phyloP scores from a whole-genome alignment of 2,329 filamentous ascomycete species.

The Boeremia lycopersici region DNA sequence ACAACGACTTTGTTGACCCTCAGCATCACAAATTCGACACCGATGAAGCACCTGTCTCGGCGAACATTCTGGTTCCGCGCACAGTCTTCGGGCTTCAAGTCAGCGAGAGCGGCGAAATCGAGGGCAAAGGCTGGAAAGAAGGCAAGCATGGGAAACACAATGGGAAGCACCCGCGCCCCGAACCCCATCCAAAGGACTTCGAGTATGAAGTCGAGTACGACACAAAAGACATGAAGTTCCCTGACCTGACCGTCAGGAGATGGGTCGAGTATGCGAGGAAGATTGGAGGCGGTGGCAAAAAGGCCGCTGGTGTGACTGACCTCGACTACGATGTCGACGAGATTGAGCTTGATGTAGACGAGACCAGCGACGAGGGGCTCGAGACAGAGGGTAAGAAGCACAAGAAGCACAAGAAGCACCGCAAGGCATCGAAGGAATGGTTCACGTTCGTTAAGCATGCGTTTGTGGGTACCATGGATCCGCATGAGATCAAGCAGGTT shows the following conservation, averaged over 20 bases:
- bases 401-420: slow-evolving; percentile 57
- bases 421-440: slow-evolving; percentile 69
- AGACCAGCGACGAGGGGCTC: slow-evolving; percentile 31
- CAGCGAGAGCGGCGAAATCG: slow-evolving; percentile 34
- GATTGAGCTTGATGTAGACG: slow-evolving; percentile 26
- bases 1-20: slow-evolving; percentile 66
- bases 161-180: slow-evolving; percentile 51
- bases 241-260: slow-evolving; percentile 83
- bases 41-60: background rate
- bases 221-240: slow-evolving; percentile 78
- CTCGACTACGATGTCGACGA: slow-evolving; percentile 32
- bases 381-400: slow-evolving; percentile 47
- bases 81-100: slow-evolving; percentile 37
- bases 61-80: slow-evolving; percentile 15
- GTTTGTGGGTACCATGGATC: slow-evolving; percentile 75
- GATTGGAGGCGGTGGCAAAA: slow-evolving; percentile 65
- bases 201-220: slow-evolving; percentile 83
- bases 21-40: slow-evolving; percentile 2
- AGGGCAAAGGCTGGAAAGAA: slow-evolving; percentile 61
- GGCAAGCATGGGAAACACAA: slow-evolving; percentile 68
- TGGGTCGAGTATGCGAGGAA: slow-evolving; percentile 79
- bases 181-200: slow-evolving; percentile 68
- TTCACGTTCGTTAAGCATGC: slow-evolving; percentile 76
- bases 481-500: slow-evolving; percentile 64
- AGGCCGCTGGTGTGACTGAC: slow-evolving; percentile 16